Conservation (phyloP, 768 basidiomycete species). For the Boletus edulis region DNA sequence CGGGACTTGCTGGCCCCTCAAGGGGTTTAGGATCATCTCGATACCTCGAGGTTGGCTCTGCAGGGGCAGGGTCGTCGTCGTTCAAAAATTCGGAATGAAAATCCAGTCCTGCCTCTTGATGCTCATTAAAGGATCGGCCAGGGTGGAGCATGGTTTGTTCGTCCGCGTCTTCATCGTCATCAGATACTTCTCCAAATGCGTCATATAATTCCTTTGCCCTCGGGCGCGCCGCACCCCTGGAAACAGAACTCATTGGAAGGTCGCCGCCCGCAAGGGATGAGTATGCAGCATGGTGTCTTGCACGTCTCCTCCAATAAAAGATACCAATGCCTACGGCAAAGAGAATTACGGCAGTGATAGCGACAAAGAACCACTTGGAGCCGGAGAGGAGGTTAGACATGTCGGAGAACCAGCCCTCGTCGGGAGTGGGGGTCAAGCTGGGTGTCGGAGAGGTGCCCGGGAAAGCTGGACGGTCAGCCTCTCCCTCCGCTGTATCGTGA, state of each 20-base stretch:
- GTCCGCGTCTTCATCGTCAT: slow-evolving; percentile 77
- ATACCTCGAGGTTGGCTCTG: slow-evolving; percentile 35
- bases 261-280: slow-evolving; percentile 62
- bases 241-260: slow-evolving; percentile 73
- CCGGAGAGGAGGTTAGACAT: slow-evolving; percentile 69
- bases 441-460: slow-evolving; percentile 36
- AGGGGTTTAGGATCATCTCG: slow-evolving; percentile 51
- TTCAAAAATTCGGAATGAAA: slow-evolving; percentile 84
- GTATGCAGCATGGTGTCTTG: slow-evolving; percentile 46
- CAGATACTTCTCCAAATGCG: slow-evolving; percentile 89
- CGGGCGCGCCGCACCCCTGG: slow-evolving; percentile 39
- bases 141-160: slow-evolving; percentile 64
- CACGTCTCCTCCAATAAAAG: slow-evolving; percentile 78
- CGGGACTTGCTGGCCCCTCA: slow-evolving; percentile 30
- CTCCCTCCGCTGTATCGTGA: slow-evolving; percentile 76
- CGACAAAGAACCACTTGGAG: slow-evolving; percentile 89
- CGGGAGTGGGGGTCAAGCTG: slow-evolving; percentile 56
- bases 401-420: slow-evolving; percentile 83
- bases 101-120: slow-evolving; percentile 39
- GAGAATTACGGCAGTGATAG: slow-evolving; percentile 72
- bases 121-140: slow-evolving; percentile 33
- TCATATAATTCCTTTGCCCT: slow-evolving; percentile 92
- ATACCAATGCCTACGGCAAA: slow-evolving; percentile 67
- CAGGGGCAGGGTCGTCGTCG: slow-evolving; percentile 59
- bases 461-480: slow-evolving; percentile 76